These are phyloP conservation scores for Trichosporon faecale DNA, from an alignment of 1,284 basidiomycete species.

Conservation along the genomic window DNA sequence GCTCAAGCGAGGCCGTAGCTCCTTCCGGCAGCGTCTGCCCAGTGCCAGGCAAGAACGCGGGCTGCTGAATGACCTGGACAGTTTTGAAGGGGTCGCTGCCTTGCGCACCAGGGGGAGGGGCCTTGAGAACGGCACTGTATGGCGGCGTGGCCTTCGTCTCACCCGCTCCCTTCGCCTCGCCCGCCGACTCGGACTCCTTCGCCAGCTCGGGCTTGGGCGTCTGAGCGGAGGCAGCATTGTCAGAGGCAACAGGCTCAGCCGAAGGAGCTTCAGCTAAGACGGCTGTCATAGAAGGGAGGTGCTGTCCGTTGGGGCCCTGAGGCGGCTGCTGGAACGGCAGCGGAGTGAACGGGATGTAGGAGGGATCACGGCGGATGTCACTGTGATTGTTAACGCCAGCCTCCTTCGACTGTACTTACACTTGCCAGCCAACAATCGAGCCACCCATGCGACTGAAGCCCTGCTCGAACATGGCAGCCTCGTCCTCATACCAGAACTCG, in stretches of 20 bases:
- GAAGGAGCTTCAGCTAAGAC: neutral
- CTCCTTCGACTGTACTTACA: constrained; percentile 29
- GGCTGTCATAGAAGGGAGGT: neutral
- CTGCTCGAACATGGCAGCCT: constrained; percentile 70
- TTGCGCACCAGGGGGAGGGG: neutral
- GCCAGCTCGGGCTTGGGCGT: neutral
- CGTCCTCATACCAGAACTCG: constrained; percentile 85
- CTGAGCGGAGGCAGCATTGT: neutral
- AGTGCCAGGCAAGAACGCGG: constrained; percentile 1
- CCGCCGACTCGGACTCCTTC: neutral
- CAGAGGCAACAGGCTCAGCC: neutral
- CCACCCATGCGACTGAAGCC: constrained; percentile 38
- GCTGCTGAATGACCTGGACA: neutral
- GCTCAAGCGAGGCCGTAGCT: neutral
- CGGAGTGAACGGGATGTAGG: constrained; percentile 15
- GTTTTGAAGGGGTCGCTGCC: neutral
- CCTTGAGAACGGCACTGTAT: neutral
- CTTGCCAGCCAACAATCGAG: constrained; percentile 37
- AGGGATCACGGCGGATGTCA: constrained; percentile 19
- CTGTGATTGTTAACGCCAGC: constrained; percentile 11
- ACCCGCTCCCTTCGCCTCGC: neutral
- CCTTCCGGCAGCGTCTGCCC: neutral
- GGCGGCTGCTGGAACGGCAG: constrained; percentile 18
- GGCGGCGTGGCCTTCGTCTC: neutral
- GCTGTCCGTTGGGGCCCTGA: neutral